Base-by-base conservation (phyloP, 2,329 filamentous ascomycete species). In the Diplocarpon mali region DNA sequence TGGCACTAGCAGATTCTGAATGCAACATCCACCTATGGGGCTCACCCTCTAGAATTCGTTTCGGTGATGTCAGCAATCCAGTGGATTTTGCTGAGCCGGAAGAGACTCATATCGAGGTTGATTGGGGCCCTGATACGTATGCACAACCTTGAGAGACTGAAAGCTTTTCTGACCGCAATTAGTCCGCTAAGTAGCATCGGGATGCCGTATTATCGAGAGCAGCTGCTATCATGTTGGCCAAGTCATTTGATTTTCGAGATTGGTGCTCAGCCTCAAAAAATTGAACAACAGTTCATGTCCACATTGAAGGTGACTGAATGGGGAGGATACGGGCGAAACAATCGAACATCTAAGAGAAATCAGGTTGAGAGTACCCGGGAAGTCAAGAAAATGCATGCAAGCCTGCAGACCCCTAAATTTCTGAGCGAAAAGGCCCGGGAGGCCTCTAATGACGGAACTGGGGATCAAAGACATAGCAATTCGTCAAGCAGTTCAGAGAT, bases 201-300 rank as follows among this genome's bases (percentile, higher is more conserved):
- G 10, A 83, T 98, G 75, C 90, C 92, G 1, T 93, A 89, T 62
- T 98, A 98, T 63, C 78, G 89, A 50, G 90, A 96, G 50, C 72
- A 76, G 12, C 72, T 98, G 10, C 72, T 94, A 31, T 98, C 92
- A 2, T 82, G 85, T 31, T 95, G 90, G 87, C 88, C 92, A 34
- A 80, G 78, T 47, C 85, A 90, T 58, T 71, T 89, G 56, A 65
- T 92, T 1, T 90, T 83, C 46, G 88, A 95, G 61, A 75, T 94
- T 32, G 90, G 90, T 30, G 86, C 85, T 12, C 85, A 88, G 13
- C 85, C 89, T 0, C 66, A 73, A 11, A 85, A 82, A 49, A 72
- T 89, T 42, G 89, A 95, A 52, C 68, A 75, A 2, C 73, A 80
- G 27, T 74, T 89, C 29, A 62, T 93, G 15, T 70, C 75, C 3